Conservation (phyloP, 2,329 filamentous ascomycete genomes). For the Penicillium oxalicum region DNA sequence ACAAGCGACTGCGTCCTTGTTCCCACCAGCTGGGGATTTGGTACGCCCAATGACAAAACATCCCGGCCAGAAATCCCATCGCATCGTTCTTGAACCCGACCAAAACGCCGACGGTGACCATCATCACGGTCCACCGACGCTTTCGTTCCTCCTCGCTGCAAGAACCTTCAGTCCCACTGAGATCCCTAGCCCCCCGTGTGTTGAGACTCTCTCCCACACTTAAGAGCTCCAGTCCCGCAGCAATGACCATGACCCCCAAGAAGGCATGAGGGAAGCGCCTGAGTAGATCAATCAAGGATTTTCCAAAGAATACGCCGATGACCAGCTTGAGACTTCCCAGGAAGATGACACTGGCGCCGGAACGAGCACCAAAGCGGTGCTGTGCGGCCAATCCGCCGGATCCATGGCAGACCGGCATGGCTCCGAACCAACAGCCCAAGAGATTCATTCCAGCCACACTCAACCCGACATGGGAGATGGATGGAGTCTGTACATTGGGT, state of each 20-base stretch:
- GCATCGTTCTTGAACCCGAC: slow-evolving; percentile 87
- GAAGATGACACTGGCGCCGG: slow-evolving; percentile 74
- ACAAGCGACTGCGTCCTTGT: slow-evolving; percentile 21
- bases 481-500: slow-evolving; percentile 61
- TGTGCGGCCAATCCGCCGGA: slow-evolving; percentile 87
- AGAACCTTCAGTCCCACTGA: slow-evolving; percentile 37
- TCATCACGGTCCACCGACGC: slow-evolving; percentile 81
- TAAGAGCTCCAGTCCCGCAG: slow-evolving; percentile 79
- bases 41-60: slow-evolving; percentile 71
- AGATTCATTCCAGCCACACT: slow-evolving; percentile 83
- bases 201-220: slow-evolving; percentile 81
- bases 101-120: slow-evolving; percentile 75
- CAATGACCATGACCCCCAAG: slow-evolving; percentile 82
- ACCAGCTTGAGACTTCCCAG: slow-evolving; percentile 70
- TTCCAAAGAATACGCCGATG: slow-evolving; percentile 69
- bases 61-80: slow-evolving; percentile 75
- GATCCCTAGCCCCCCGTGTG: slow-evolving; percentile 59
- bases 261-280: slow-evolving; percentile 67
- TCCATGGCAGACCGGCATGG: slow-evolving; percentile 93
- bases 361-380: slow-evolving; percentile 84
- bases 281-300: slow-evolving; percentile 66
- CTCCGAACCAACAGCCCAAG: slow-evolving; percentile 80
- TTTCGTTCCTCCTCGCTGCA: slow-evolving; percentile 62
- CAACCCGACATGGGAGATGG: slow-evolving; percentile 69
- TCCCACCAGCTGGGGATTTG: slow-evolving; percentile 31